These are phyloP conservation scores for Solanum hybrid DNA, from an alignment of 305 asterid genomes.

Conservation along the genomic window DNA sequence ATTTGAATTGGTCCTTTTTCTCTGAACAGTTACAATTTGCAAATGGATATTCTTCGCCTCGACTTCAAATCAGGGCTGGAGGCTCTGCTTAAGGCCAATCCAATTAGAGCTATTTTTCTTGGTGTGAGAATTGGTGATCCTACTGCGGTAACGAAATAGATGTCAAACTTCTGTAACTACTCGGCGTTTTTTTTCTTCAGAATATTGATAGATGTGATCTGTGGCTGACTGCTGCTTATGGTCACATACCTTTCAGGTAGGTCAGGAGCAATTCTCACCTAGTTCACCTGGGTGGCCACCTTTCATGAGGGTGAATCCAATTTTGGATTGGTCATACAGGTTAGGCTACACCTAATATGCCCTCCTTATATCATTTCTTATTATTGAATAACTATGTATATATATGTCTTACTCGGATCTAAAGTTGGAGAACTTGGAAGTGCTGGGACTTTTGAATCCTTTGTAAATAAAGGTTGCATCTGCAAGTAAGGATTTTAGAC, in stretches of 20 bases:
- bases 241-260: slow-evolving; percentile 42
- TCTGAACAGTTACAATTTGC: slow-evolving; percentile 53
- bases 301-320: slow-evolving; percentile 98
- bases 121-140: slow-evolving; percentile 97
- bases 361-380: background rate
- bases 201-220: background rate
- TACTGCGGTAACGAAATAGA: slow-evolving; percentile 53
- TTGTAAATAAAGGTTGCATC: background rate
- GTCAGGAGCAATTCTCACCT: slow-evolving; percentile 92
- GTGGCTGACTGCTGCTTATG: background rate
- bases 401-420: background rate
- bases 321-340: slow-evolving; percentile 99
- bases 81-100: slow-evolving; percentile 59
- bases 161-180: background rate
- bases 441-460: background rate
- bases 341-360: background rate
- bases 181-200: background rate
- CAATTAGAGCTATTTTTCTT: slow-evolving; percentile 78
- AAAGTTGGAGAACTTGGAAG: background rate
- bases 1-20: slow-evolving; percentile 12
- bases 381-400: background rate
- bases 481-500: background rate
- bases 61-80: slow-evolving; percentile 81
- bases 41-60: slow-evolving; percentile 65
- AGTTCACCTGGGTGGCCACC: slow-evolving; percentile 98